A percentile compares a stretch with the other conserved stretches of the same genome.
Conservation (phyloP, 345 rosid genomes). For the Trapa bicornis region DNA sequence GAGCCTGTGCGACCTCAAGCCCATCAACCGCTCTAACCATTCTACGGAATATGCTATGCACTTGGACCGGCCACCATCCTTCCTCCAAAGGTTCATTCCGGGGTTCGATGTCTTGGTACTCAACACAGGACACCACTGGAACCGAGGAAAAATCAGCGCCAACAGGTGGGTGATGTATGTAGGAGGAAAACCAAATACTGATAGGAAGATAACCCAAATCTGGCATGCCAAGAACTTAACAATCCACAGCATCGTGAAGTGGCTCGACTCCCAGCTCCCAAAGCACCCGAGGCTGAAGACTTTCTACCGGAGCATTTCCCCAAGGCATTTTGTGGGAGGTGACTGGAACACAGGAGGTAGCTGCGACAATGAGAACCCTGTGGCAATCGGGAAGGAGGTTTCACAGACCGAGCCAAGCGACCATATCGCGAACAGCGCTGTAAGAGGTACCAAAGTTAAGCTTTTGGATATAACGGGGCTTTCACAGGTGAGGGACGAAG, state of each 20-base stretch:
- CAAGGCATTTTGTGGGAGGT: slow-evolving; percentile 34
- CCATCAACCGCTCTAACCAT: slow-evolving; percentile 20
- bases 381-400: slow-evolving; percentile 32
- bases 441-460: slow-evolving; percentile 15
- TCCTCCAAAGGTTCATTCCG: slow-evolving; percentile 21
- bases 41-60: slow-evolving; percentile 36
- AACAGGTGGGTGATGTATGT: slow-evolving; percentile 42
- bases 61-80: slow-evolving; percentile 42
- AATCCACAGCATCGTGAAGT: slow-evolving; percentile 28
- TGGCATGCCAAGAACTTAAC: slow-evolving; percentile 35
- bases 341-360: slow-evolving; percentile 46
- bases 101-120: slow-evolving; percentile 31
- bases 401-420: slow-evolving; percentile 14
- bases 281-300: slow-evolving; percentile 23
- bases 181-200: slow-evolving; percentile 23
- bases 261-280: slow-evolving; percentile 36
- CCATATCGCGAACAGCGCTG: slow-evolving; percentile 11
- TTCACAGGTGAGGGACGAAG: slow-evolving; percentile 25
- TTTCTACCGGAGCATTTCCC: slow-evolving; percentile 34
- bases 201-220: slow-evolving; percentile 18
- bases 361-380: slow-evolving; percentile 31
- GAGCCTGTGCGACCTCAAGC: slow-evolving; percentile 32
- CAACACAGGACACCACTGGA: slow-evolving; percentile 55
- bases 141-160: slow-evolving; percentile 26
- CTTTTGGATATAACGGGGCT: slow-evolving; percentile 20